A percentile compares a stretch with the other conserved stretches of the same genome.
Evolutionary conservation across 2,329 filamentous ascomycete species (phyloP).

Genomic region (Reticulascus tulasneorum): DNA sequence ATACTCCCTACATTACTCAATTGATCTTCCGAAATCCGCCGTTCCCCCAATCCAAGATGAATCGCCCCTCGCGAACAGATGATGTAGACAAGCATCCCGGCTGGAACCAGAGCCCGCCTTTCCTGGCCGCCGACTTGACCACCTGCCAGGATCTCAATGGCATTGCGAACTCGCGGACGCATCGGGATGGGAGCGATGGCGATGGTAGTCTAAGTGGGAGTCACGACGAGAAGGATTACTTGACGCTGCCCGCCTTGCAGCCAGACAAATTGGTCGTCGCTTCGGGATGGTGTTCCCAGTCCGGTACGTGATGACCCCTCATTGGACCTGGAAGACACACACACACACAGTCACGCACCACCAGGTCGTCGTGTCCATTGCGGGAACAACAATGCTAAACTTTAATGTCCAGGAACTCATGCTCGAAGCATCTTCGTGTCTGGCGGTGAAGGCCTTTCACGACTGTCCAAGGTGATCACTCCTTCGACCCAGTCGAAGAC

Average conservation of each 20-base stretch:
- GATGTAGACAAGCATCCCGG: slow-evolving; percentile 42
- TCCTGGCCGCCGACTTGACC: slow-evolving; percentile 43
- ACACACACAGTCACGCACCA: no score
- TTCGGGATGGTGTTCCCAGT: slow-evolving; percentile 16
- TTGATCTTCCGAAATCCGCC: neutral
- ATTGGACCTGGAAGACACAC: no score
- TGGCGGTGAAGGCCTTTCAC: slow-evolving; percentile 38
- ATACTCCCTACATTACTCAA: neutral
- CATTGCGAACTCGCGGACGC: slow-evolving; percentile 46
- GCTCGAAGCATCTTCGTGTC: no score
- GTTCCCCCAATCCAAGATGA: slow-evolving; percentile 46
- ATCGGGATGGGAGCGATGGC: slow-evolving; percentile 31
- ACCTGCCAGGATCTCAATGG: slow-evolving; percentile 54
- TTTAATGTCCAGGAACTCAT: no score
- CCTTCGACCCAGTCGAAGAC: no score
- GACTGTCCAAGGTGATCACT: slow-evolving; percentile 25
- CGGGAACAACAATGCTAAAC: slow-evolving; percentile 12
- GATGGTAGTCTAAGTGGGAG: slow-evolving; percentile 18
- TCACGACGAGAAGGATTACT: slow-evolving; percentile 14
- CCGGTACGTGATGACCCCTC: no score
- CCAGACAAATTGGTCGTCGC: slow-evolving; percentile 10
- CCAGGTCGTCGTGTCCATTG: no score
- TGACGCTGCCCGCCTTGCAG: slow-evolving; percentile 8
- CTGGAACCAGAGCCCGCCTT: slow-evolving; percentile 52
- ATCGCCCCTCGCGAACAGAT: slow-evolving; percentile 52